phyloP scores from a whole-genome alignment of 208 protist species.

The Porcisia deanei region DNA sequence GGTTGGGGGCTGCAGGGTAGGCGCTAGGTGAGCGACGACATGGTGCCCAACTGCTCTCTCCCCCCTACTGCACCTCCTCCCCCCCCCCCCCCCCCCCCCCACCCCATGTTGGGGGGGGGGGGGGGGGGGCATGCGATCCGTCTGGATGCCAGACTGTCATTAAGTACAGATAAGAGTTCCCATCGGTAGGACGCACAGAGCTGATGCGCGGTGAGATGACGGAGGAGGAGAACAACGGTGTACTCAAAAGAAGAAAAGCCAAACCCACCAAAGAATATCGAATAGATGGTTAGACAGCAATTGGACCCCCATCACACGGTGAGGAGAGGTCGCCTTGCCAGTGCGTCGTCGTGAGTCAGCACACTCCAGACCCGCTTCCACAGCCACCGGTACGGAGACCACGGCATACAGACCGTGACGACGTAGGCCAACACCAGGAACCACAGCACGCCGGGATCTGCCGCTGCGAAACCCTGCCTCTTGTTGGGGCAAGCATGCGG shows the following conservation, averaged over 20 bases:
- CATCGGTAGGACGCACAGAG: too few species aligned
- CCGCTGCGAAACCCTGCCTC: neutral
- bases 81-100: too few species aligned
- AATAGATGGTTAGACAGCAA: neutral
- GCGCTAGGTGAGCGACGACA: neutral
- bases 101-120: too few species aligned
- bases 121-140: too few species aligned
- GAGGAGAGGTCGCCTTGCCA: conserved; percentile 53
- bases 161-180: too few species aligned
- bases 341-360: conserved; percentile 60
- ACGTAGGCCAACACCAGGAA: conserved; percentile 52
- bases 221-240: too few species aligned
- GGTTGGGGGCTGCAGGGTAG: neutral
- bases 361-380: conserved; percentile 47
- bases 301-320: conserved; percentile 33
- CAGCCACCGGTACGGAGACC: conserved; percentile 53
- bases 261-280: neutral
- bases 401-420: conserved; percentile 31
- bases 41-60: neutral
- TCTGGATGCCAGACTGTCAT: too few species aligned
- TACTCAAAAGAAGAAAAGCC: neutral
- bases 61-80: too few species aligned
- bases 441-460: conserved; percentile 27
- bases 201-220: too few species aligned
- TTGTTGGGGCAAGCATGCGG: neutral